These are phyloP conservation scores for Lachnellula subtilissima DNA, from an alignment of 2,329 filamentous ascomycete species.

Conservation along the genomic window DNA sequence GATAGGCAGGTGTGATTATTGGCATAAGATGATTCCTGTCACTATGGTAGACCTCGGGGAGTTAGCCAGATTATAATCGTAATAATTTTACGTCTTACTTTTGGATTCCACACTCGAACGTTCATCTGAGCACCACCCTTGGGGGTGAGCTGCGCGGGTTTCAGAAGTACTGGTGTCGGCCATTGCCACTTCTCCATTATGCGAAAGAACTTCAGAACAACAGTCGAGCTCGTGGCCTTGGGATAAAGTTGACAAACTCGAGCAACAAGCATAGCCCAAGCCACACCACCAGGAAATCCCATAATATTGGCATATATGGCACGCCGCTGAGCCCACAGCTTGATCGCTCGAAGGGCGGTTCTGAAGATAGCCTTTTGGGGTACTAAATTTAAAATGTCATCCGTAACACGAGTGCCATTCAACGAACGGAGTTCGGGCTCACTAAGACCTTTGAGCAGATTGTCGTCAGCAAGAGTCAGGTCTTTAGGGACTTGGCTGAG, in stretches of 20 bases:
- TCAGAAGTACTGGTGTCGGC: slow-evolving; percentile 89
- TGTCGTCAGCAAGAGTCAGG: slow-evolving; percentile 76
- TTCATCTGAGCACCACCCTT: slow-evolving; percentile 79
- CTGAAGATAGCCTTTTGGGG: slow-evolving; percentile 88
- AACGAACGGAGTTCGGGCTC: slow-evolving; percentile 83
- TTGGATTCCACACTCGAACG: slow-evolving; percentile 91
- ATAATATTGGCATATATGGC: slow-evolving; percentile 96
- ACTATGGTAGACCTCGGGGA: slow-evolving; percentile 15
- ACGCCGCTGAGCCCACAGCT: slow-evolving; percentile 89
- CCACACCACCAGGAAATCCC: slow-evolving; percentile 93
- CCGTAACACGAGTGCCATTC: slow-evolving; percentile 91
- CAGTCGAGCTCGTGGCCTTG: slow-evolving; percentile 79
- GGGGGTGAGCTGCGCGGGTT: slow-evolving; percentile 40
- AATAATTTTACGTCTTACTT: slow-evolving; percentile 45
- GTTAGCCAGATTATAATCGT: slow-evolving; percentile 22
- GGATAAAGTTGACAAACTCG: slow-evolving; percentile 95
- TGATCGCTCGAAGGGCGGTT: slow-evolving; percentile 83
- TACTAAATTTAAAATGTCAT: slow-evolving; percentile 84
- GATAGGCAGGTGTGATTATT: slow-evolving; percentile 95
- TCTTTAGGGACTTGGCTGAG: slow-evolving; percentile 67
- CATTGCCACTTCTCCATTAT: slow-evolving; percentile 89
- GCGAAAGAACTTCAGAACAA: slow-evolving; percentile 91
- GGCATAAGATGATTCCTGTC: slow-evolving; percentile 93
- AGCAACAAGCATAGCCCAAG: slow-evolving; percentile 97
- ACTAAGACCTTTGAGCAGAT: slow-evolving; percentile 77